These are phyloP conservation scores for Bidens hawaiensis DNA, from an alignment of 140 eudicot species.

Conservation along the genomic window DNA sequence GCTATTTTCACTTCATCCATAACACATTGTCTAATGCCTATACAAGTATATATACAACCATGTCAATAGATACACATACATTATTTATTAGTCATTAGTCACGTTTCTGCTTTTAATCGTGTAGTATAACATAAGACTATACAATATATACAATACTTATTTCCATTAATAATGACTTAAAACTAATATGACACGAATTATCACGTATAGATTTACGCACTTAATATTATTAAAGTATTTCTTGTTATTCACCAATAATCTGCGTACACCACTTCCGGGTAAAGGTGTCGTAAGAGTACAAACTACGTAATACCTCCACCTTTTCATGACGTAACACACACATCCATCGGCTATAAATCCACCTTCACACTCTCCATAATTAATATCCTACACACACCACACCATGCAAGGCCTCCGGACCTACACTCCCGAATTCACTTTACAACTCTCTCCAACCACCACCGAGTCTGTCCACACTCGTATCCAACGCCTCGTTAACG, in stretches of 20 bases:
- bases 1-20: too few species aligned
- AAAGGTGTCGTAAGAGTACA: neutral
- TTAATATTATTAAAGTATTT: too few species aligned
- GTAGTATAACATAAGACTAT: too few species aligned
- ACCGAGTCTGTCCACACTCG: constrained; percentile 46
- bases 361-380: neutral
- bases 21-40: too few species aligned
- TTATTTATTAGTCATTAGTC: too few species aligned
- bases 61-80: too few species aligned
- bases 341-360: constrained; percentile 17
- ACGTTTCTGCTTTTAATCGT: too few species aligned
- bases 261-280: neutral
- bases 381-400: neutral
- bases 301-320: constrained; percentile 10
- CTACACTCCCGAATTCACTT: constrained; percentile 33
- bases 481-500: constrained; percentile 50
- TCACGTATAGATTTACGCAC: too few species aligned
- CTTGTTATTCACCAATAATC: neutral
- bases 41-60: too few species aligned
- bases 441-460: constrained; percentile 43
- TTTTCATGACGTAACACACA: constrained; percentile 14
- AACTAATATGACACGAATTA: too few species aligned
- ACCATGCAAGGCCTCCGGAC: constrained; percentile 37
- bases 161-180: too few species aligned
- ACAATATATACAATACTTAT: too few species aligned